Percentiles rank a stretch among this genome's conserved stretches.
Evolutionary conservation across 1,139 yeast genomes (phyloP).

Genomic region (Kazachstania sp.): DNA sequence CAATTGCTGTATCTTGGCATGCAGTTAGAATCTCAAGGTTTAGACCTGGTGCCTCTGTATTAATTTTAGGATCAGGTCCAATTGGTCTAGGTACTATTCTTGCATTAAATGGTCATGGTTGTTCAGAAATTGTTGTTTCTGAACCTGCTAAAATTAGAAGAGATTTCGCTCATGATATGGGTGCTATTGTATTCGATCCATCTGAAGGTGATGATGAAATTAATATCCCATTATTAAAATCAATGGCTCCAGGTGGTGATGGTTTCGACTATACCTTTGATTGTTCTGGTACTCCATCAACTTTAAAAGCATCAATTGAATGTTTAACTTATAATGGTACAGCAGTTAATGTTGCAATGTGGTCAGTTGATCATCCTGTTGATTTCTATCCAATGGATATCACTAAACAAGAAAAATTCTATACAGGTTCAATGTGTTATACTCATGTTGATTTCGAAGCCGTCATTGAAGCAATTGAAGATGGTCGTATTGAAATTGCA

Average conservation of each 20-base stretch:
- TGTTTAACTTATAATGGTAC: constrained; percentile 51
- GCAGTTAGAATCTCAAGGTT: constrained; percentile 43
- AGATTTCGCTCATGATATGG: constrained; percentile 42
- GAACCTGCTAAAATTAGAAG: constrained; percentile 54
- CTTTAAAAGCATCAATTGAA: constrained; percentile 44
- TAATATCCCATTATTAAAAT: constrained; percentile 32
- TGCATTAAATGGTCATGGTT: constrained; percentile 50
- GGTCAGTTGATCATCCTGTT: constrained; percentile 41
- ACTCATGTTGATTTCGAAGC: constrained; percentile 42
- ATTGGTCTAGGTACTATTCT: constrained; percentile 51
- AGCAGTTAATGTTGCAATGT: constrained; percentile 57
- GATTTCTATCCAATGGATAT: constrained; percentile 44
- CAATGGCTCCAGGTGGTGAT: constrained; percentile 39
- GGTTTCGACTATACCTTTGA: constrained; percentile 55
- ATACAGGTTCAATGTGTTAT: constrained; percentile 47
- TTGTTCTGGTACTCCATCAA: constrained; percentile 52
- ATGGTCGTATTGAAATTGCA: constrained; percentile 35
- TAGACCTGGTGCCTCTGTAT: constrained; percentile 40
- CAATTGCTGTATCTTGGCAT: constrained; percentile 53
- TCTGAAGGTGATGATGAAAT: constrained; percentile 32
- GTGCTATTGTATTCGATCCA: constrained; percentile 47
- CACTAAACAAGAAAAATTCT: constrained; percentile 38
- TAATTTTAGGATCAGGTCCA: constrained; percentile 56
- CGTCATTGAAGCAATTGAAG: constrained; percentile 40
- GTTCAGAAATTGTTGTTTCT: constrained; percentile 45